Base-by-base conservation (phyloP, 306 rosid genomes). In the Dicorynia guianensis region DNA sequence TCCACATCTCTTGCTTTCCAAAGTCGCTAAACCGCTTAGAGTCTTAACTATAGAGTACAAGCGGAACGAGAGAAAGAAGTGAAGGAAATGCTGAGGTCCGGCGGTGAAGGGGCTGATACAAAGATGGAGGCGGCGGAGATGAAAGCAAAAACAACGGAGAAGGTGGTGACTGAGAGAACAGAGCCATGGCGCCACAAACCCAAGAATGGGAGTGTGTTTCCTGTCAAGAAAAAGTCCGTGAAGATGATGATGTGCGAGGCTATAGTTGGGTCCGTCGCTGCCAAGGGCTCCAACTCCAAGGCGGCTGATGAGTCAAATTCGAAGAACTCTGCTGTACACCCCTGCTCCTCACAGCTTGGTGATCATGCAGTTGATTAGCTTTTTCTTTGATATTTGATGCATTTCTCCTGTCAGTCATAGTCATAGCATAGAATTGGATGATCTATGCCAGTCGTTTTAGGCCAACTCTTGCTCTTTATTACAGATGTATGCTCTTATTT, bases 161-260 rank as follows among this genome's bases (percentile, higher is more conserved):
- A 66, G 33, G 30, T 12, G 20, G 57, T 30, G 35, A 15, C 3
- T 30, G 71, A 35, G 17, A 53, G 14, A 6, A 36, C 10, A 13
- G 30, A 19, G 53, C 38, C 35, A 17, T 14, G 42, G 57, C 17
- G 2, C 7, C 5, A 44, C 12, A 66, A 46, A 30, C 11, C 71
- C 54, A 20, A 11, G 40, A 65, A 67, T 4, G 48, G 48, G 11
- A 40, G 35, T 11, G 46, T 50, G 7, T 12, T 68, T 35, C 73
- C 73, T 9, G 47, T 61, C 5, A 68, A 68, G 73, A 68, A 47
- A 35, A 68, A 36, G n/a, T 68, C 20, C 2, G 60, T 50, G 15
- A 68, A 68, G 35, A 68, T 4, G 5, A 68, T 68, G 73, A 50
- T 68, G 25, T 30, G 44, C 7, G 13, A 49, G 5, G 1, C 1